Conservation (phyloP, 2,329 filamentous ascomycete genomes). For the Alternaria longipes region DNA sequence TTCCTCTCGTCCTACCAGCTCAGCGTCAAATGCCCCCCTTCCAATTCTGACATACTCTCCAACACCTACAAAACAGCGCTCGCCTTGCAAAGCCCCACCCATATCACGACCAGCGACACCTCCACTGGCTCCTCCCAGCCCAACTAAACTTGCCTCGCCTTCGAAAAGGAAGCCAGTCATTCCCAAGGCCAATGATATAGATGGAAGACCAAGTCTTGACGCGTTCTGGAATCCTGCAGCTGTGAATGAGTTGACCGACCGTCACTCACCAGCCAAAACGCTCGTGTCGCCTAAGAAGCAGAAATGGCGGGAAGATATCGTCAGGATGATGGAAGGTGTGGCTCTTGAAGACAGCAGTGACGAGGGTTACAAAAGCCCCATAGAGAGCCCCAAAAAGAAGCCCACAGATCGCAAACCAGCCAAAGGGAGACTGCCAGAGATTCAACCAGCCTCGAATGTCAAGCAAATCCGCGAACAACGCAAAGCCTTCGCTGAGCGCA, state of each 20-base stretch:
- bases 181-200: conserved; percentile 38
- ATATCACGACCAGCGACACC: conserved; percentile 45
- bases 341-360: conserved; percentile 37
- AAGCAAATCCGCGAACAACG: conserved; percentile 42
- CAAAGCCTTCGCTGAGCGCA: conserved; percentile 69
- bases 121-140: conserved; percentile 36
- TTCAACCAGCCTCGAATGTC: conserved; percentile 18
- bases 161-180: conserved; percentile 47
- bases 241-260: conserved; percentile 50
- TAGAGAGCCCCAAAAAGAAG: conserved; percentile 31
- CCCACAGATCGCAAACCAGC: conserved; percentile 17
- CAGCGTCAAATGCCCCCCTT: conserved; percentile 34
- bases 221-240: conserved; percentile 51
- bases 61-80: conserved; percentile 45
- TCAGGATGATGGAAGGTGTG: conserved; percentile 38
- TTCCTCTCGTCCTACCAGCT: conserved; percentile 43
- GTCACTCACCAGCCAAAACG: conserved; percentile 47
- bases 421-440: conserved; percentile 16
- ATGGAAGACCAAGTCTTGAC: conserved; percentile 47
- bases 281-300: conserved; percentile 49
- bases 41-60: conserved; percentile 48
- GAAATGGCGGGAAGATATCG: conserved; percentile 43
- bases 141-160: conserved; percentile 48
- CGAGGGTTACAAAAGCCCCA: conserved; percentile 31
- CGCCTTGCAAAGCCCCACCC: conserved; percentile 46